Evolutionary conservation across 1,284 basidiomycete genomes (phyloP).

Genomic region (Cerrena zonata): DNA sequence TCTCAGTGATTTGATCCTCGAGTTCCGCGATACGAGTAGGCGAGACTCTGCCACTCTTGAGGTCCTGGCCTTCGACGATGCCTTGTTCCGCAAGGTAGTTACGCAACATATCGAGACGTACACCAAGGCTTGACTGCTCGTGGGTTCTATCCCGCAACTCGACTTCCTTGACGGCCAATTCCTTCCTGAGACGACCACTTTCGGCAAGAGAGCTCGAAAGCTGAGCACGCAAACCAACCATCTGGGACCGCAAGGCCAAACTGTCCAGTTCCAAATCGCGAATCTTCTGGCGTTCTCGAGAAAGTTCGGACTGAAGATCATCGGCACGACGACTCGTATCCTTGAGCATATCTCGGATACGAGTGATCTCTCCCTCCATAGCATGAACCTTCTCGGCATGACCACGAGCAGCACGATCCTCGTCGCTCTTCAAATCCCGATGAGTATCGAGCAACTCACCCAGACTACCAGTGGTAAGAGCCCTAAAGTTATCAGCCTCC

Average conservation of each 20-base stretch:
- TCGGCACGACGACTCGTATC: slow-evolving; percentile 71
- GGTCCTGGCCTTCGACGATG: slow-evolving; percentile 67
- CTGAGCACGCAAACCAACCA: slow-evolving; percentile 74
- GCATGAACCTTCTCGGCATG: slow-evolving; percentile 78
- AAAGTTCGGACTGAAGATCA: slow-evolving; percentile 63
- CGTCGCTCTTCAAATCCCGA: slow-evolving; percentile 72
- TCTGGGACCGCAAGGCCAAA: slow-evolving; percentile 67
- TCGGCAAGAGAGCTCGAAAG: slow-evolving; percentile 71
- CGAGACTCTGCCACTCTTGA: slow-evolving; percentile 43
- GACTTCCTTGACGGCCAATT: slow-evolving; percentile 63
- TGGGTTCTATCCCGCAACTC: slow-evolving; percentile 65
- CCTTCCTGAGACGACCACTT: slow-evolving; percentile 64
- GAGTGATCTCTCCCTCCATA: slow-evolving; percentile 71
- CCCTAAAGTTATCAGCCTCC: slow-evolving; percentile 81
- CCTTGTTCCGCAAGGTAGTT: slow-evolving; percentile 88
- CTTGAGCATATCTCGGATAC: slow-evolving; percentile 71
- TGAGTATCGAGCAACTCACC: slow-evolving; percentile 82
- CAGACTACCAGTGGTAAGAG: slow-evolving; percentile 76
- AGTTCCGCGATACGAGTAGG: slow-evolving; percentile 60
- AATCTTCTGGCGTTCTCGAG: slow-evolving; percentile 62
- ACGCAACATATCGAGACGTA: slow-evolving; percentile 78
- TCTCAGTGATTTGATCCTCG: slow-evolving; percentile 70
- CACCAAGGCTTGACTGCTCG: slow-evolving; percentile 66
- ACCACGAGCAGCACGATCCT: slow-evolving; percentile 66
- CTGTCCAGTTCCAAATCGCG: slow-evolving; percentile 69